phyloP scores from a whole-genome alignment of 1,139 yeast species.

The Hemisphaericaspora subhashii region DNA sequence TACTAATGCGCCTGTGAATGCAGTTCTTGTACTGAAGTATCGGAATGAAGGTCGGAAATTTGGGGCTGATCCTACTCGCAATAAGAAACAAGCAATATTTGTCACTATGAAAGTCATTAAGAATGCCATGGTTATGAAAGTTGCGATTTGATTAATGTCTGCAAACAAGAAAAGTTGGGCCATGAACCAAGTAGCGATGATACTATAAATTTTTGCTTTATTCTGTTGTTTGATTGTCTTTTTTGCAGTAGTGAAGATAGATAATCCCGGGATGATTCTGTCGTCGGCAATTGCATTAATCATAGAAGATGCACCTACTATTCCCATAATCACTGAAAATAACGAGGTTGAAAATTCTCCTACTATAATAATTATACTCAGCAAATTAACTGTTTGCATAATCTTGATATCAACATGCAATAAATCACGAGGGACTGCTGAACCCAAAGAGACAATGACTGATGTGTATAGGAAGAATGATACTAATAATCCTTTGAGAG shows the following conservation, averaged over 20 bases:
- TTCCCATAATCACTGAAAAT: constrained; percentile 90
- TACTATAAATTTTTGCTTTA: constrained; percentile 46
- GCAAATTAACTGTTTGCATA: constrained; percentile 74
- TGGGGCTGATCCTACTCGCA: constrained; percentile 90
- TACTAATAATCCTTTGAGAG: constrained; percentile 72
- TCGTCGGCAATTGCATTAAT: constrained; percentile 91
- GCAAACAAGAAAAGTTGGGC: constrained; percentile 85
- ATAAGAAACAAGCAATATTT: constrained; percentile 85
- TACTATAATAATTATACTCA: constrained; percentile 68
- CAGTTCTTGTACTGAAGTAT: constrained; percentile 81
- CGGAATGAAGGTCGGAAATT: constrained; percentile 93
- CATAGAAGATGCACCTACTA: constrained; percentile 90
- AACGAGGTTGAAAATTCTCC: constrained; percentile 91
- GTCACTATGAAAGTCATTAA: constrained; percentile 93
- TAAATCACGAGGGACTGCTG: constrained; percentile 74
- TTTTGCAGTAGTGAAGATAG: constrained; percentile 53
- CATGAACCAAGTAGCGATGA: constrained; percentile 73
- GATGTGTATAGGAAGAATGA: constrained; percentile 73
- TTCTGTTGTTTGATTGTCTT: constrained; percentile 45
- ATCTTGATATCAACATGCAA: constrained; percentile 78
- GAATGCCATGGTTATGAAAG: constrained; percentile 94
- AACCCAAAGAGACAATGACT: constrained; percentile 79
- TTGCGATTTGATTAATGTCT: constrained; percentile 91
- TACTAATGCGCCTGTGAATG: constrained; percentile 67
- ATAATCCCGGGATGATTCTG: constrained; percentile 74